A percentile compares a stretch with the other conserved stretches of the same genome.
Evolutionary conservation across 164 flowering plant genomes (phyloP).

Genomic region (Platanus orientalis): DNA sequence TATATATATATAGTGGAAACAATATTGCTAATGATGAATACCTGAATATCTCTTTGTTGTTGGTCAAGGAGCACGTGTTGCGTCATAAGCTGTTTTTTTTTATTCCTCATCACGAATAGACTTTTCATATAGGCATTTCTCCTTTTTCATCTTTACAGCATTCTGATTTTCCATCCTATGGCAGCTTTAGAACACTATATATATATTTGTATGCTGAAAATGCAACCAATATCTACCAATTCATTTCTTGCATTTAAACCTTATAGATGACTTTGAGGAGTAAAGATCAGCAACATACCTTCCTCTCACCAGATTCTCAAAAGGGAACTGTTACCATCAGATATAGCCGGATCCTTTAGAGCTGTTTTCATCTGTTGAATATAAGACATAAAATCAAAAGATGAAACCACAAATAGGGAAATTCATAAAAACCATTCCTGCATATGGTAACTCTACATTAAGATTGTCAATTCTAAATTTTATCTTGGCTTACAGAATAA

Average conservation of each 20-base stretch:
- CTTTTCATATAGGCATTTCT: constrained; percentile 18
- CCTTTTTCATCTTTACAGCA: constrained; percentile 19
- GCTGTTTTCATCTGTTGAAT: constrained; percentile 33
- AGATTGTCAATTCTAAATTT: no score
- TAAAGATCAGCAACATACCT: constrained; percentile 31
- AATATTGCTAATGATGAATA: constrained; percentile 15
- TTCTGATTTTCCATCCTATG: constrained; percentile 40
- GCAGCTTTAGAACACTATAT: constrained; percentile 8
- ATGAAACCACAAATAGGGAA: background rate
- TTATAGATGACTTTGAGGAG: background rate
- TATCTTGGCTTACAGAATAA: no score
- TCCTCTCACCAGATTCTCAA: constrained; percentile 30
- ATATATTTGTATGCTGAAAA: background rate
- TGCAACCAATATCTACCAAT: background rate
- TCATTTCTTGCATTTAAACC: background rate
- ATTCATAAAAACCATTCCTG: background rate
- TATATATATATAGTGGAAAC: background rate
- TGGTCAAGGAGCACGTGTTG: constrained; percentile 54
- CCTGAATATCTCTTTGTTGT: constrained; percentile 75
- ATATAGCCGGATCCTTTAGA: constrained; percentile 22
- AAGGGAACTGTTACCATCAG: constrained; percentile 31
- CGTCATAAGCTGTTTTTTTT: constrained; percentile 35
- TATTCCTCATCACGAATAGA: constrained; percentile 38
- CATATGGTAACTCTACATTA: background rate
- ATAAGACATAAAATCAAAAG: background rate